Evolutionary conservation across 2,329 filamentous ascomycete genomes (phyloP), one percentile per base, ranked within the genome.

Genomic region (Cladobotryum mycophilum): DNA sequence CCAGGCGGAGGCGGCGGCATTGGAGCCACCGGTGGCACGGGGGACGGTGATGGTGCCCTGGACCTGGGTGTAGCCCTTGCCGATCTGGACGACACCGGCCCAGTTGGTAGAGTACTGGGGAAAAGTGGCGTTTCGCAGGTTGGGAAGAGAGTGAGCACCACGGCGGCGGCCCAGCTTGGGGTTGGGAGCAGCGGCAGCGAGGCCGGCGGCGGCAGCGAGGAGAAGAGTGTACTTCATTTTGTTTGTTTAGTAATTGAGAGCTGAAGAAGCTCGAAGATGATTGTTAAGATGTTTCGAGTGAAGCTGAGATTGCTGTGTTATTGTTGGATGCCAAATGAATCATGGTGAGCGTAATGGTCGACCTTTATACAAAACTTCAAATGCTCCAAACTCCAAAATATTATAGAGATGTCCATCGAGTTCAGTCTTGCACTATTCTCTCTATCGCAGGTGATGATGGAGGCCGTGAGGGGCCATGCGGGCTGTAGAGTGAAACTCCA

Each of bases 1-100:
- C 73, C 73, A 75, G 9, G 69, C 70, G 8, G 71, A 58, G 34
- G 56, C 51, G 52, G 60, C 49, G 41, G 55, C 38, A 13, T 51
- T 53, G 15, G 22, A 8, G 17, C 30, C 37, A 18, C 62, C 61
- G 35, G 46, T 55, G 20, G 55, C 58, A 12, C 57, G 44, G 25
- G 63, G 63, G 3, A 66, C 61, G 7, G 53, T 62, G 48, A 66
- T 60, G 46, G 62, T 65, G 9, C 63, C 63, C 25, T 56, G 55
- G 11, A 65, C 61, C 14, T 57, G 54, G 53, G 53, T 63, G 55
- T 58, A 62, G 17, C 60, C 60, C 6, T 13, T 54, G 25, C 60
- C 61, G 20, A 54, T 60, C 46, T 60, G 56, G 45, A 65, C 61
- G 15, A 61, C 61, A 8, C 64, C 64, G 22, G 58, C 61, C 63